Conservation (phyloP, 495 filamentous ascomycete species). For the Echria macrotheca region DNA sequence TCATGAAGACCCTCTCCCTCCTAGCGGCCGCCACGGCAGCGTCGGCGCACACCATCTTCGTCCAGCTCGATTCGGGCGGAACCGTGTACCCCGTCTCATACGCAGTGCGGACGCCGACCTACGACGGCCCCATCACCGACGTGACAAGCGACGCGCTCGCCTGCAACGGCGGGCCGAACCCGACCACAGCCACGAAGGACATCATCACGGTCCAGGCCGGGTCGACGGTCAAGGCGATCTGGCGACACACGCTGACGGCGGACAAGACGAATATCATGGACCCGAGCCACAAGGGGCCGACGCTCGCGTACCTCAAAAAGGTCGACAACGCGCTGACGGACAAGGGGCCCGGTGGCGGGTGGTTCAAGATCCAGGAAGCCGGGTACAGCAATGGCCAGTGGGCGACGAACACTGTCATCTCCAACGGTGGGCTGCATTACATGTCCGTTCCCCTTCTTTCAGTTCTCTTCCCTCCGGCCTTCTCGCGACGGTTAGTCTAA, state of each 20-base stretch:
- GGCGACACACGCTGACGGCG: constrained; percentile 46
- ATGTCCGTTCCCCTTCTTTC: constrained; percentile 20
- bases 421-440: constrained; percentile 37
- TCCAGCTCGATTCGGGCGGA: constrained; percentile 40
- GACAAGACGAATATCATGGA: constrained; percentile 45
- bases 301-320: constrained; percentile 48
- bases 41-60: constrained; percentile 52
- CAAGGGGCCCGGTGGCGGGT: constrained; percentile 39
- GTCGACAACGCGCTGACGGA: constrained; percentile 40
- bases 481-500: too few relatives aligned
- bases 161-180: constrained; percentile 55
- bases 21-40: constrained; percentile 31
- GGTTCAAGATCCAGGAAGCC: constrained; percentile 33
- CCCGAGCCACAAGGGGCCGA: constrained; percentile 44
- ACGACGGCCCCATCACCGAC: constrained; percentile 48
- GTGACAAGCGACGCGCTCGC: constrained; percentile 45
- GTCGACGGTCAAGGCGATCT: constrained; percentile 42
- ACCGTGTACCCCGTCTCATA: constrained; percentile 31
- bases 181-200: constrained; percentile 36
- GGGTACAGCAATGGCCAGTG: constrained; percentile 31
- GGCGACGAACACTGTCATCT: constrained; percentile 41
- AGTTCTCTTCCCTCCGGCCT: background rate
- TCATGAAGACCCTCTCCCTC: constrained; percentile 25
- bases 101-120: constrained; percentile 34
- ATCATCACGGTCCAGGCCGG: constrained; percentile 47